Evolutionary conservation across 202 grass and related monocot species (phyloP), one percentile per base, ranked within the genome.

Genomic region (Cymbopogon flexuosus): DNA sequence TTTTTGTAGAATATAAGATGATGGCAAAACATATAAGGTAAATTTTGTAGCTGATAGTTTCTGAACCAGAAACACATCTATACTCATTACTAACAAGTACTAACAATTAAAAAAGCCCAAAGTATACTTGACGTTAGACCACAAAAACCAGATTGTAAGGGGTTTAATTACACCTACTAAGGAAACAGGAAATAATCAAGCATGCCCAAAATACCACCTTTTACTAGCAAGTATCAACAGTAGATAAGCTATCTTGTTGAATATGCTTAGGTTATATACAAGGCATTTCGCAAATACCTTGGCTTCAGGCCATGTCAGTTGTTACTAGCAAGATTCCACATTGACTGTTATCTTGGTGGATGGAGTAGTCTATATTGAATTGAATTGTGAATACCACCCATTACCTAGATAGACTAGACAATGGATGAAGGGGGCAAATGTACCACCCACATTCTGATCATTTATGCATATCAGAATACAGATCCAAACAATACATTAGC

Each of bases 361-460:
- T 24, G 30, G 31, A 36, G 68, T 39, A 40, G 13, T 1, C 10
- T 33, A 70, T 37, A 74, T 22, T 21, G 19, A 31, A 40, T 7
- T 37, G 19, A 31, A 40, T 7, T 37, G 6, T 0, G 37, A 40
- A 49, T 30, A n/a, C 12, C 31, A 13, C 5, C 45, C 6, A 54
- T 6, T 33, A 33, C 31, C 31, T 21, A 35, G 37, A 6, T 9
- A 54, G 35, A 41, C 14, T 59, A 18, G 1, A 57, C 10, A 23
- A 5, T 56, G 2, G 21, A 22, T 57, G 52, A 3, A 47, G 29
- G 63, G 13, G 18, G 68, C 16, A 29, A 62, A 70, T 33, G 18
- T 29, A 75, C 13, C 24, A 60, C 79, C 13, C 24, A 60, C 79
- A 72, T 68, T 89, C 15, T 39, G 36, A 64, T 35, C 15, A 75